A percentile compares a stretch with the other conserved stretches of the same genome.
phyloP scores from a whole-genome alignment of 805 yeast genomes.

The Schizosaccharomyces octosporus region DNA sequence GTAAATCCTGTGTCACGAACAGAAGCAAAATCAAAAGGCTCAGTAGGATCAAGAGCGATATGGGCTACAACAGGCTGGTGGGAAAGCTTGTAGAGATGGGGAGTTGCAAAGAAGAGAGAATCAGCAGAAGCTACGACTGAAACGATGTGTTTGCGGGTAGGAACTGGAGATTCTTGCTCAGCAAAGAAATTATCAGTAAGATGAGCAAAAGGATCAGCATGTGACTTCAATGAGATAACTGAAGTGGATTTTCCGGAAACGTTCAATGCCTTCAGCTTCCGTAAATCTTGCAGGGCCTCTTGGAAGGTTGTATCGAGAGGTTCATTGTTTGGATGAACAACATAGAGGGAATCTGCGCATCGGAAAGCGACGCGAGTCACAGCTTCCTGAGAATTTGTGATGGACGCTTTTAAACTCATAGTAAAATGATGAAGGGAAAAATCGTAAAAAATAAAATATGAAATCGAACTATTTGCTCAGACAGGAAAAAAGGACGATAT shows the following conservation, averaged over 20 bases:
- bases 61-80: constrained; percentile 29
- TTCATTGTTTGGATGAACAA: background rate
- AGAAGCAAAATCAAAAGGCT: constrained; percentile 38
- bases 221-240: background rate
- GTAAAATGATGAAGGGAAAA: no score
- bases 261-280: background rate
- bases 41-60: constrained; percentile 14
- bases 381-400: background rate
- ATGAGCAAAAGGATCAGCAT: constrained; percentile 30
- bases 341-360: background rate
- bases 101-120: constrained; percentile 33
- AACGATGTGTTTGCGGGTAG: constrained; percentile 11
- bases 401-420: background rate
- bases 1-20: constrained; percentile 45
- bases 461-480: no score
- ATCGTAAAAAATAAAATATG: no score
- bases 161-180: constrained; percentile 5
- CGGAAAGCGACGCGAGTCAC: background rate
- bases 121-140: constrained; percentile 30
- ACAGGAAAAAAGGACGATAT: no score
- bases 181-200: constrained; percentile 14
- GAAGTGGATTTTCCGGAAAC: background rate
- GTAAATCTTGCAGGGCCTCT: background rate
- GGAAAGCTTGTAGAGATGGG: constrained; percentile 24
- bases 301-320: background rate